phyloP scores from a whole-genome alignment of 176 grass and related monocot species.

The Oryza brachyantha region DNA sequence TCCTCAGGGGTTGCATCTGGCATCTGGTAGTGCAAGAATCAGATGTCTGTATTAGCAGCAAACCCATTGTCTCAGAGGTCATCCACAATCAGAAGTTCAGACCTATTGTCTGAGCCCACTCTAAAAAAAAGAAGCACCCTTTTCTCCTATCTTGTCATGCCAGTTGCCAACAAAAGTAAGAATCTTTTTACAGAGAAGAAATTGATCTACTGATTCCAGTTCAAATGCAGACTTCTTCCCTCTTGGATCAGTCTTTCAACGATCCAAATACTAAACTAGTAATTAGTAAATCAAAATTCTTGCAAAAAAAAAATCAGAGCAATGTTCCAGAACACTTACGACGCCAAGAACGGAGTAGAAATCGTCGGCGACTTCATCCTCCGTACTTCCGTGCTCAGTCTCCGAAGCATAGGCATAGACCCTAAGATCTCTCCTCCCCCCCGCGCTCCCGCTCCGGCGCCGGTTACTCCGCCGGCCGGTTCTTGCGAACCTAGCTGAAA shows the following conservation, averaged over 20 bases:
- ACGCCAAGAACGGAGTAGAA: conserved; percentile 85
- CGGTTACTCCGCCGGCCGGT: neutral
- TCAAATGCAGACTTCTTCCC: neutral
- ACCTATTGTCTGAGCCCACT: neutral
- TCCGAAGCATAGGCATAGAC: conserved; percentile 30
- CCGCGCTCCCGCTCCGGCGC: neutral
- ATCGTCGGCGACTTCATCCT: conserved; percentile 65
- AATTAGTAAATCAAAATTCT: neutral
- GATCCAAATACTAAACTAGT: neutral
- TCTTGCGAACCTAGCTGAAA: conserved; percentile 2
- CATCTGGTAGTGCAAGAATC: conserved; percentile 44
- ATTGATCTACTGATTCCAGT: neutral
- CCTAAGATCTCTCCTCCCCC: conserved; percentile 26
- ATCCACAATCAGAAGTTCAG: neutral
- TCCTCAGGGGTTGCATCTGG: conserved; percentile 82
- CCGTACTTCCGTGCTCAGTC: conserved; percentile 22
- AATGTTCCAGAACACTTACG: conserved; percentile 33
- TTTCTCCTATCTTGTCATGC: neutral
- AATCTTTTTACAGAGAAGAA: neutral
- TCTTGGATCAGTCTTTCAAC: neutral
- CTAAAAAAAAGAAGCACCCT: neutral
- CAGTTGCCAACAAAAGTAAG: neutral
- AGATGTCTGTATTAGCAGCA: neutral
- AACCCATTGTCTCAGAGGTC: neutral
- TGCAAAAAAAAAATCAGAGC: neutral